Evolutionary conservation across 78 protist genomes (phyloP).

Genomic region (Dictyostelium intermedium): DNA sequence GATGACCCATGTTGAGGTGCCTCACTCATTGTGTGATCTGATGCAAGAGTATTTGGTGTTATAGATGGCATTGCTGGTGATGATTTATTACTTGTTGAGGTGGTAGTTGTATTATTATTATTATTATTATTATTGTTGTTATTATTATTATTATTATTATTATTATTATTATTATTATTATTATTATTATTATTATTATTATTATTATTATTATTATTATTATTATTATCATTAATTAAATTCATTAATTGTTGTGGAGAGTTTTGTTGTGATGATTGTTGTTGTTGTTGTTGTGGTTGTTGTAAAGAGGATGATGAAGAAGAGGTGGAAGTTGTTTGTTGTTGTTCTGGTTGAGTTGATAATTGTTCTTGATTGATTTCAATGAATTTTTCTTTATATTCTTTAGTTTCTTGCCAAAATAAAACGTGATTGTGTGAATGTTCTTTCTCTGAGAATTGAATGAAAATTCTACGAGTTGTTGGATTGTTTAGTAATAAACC

Average conservation of each 20-base stretch:
- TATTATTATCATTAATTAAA: not conserved
- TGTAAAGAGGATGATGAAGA: not conserved
- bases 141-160: too few relatives aligned
- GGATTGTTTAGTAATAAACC: not conserved
- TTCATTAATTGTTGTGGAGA: not conserved
- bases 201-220: not conserved
- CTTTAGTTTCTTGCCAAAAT: conserved; percentile 31
- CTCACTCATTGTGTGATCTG: not conserved
- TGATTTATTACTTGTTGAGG: not conserved
- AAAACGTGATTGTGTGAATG: conserved; percentile 39
- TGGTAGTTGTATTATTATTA: not conserved
- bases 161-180: too few relatives aligned
- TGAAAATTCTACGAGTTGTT: conserved; percentile 44
- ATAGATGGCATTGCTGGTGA: conserved; percentile 12
- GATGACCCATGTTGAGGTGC: not conserved
- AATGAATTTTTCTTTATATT: conserved; percentile 34
- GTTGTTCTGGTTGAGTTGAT: conserved; percentile 24
- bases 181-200: too few relatives aligned
- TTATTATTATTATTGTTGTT: not conserved
- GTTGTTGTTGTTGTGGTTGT: not conserved
- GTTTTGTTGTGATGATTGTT: not conserved
- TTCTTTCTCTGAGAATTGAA: conserved; percentile 62
- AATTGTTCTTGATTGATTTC: not conserved
- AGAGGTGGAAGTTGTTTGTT: not conserved
- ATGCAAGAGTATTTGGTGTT: not conserved